Conservation (phyloP, 1,284 basidiomycete species). For the Pisolithus thermaeus region DNA sequence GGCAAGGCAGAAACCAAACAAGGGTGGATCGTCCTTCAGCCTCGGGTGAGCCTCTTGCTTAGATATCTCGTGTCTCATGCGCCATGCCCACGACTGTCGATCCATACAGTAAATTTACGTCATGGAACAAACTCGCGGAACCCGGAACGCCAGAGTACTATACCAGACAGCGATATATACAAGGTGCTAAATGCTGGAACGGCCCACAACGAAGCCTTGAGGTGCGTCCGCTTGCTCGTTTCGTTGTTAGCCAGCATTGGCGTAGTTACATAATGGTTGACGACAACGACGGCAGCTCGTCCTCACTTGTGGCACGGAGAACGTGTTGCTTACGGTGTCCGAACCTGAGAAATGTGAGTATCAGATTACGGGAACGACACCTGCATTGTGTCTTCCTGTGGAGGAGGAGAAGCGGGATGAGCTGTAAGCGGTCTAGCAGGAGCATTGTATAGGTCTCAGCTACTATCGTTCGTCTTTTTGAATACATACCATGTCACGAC, state of each 20-base stretch:
- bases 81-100: slow-evolving; percentile 1
- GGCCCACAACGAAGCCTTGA: slow-evolving; percentile 82
- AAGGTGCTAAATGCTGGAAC: slow-evolving; percentile 94
- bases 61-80: background rate
- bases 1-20: slow-evolving; percentile 84
- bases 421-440: slow-evolving; percentile 21
- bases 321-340: slow-evolving; percentile 73
- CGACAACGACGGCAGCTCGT: slow-evolving; percentile 48
- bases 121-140: slow-evolving; percentile 64
- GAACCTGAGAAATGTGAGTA: slow-evolving; percentile 99
- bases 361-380: slow-evolving; percentile 80
- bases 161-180: slow-evolving; percentile 73
- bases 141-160: slow-evolving; percentile 73
- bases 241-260: slow-evolving; percentile 1
- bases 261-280: background rate
- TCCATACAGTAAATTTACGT: slow-evolving; percentile 58
- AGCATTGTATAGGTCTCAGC: too few relatives aligned
- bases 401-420: slow-evolving; percentile 44
- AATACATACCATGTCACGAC: too few relatives aligned
- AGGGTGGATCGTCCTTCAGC: slow-evolving; percentile 73
- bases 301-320: slow-evolving; percentile 82
- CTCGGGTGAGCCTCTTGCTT: slow-evolving; percentile 63
- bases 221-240: slow-evolving; percentile 35
- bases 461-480: background rate
- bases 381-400: slow-evolving; percentile 81